Evolutionary conservation across 208 protist species (phyloP).

Genomic region (Leptomonas seymouri): DNA sequence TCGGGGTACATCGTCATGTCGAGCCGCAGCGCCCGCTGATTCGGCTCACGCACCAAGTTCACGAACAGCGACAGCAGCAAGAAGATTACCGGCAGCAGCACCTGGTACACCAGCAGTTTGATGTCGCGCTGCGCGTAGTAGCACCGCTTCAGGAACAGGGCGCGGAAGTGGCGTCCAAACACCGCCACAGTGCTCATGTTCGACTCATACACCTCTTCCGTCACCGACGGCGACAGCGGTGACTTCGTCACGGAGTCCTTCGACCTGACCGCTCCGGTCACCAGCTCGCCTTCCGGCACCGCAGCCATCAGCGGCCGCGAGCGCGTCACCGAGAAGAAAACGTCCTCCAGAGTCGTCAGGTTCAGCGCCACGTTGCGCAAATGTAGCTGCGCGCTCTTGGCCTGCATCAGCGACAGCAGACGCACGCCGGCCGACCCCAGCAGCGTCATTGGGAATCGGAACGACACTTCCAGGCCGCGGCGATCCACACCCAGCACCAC

Average conservation of each 20-base stretch:
- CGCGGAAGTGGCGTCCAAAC: conserved; percentile 72
- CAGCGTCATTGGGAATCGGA: conserved; percentile 67
- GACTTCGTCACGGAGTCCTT: conserved; percentile 1
- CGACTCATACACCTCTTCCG: conserved; percentile 28
- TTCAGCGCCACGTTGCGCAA: conserved; percentile 65
- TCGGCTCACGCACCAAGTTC: conserved; percentile 53
- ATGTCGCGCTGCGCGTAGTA: conserved; percentile 79
- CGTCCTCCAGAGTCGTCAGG: conserved; percentile 84
- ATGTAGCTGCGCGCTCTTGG: conserved; percentile 35
- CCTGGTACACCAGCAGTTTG: conserved; percentile 72
- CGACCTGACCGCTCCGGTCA: conserved; percentile 8
- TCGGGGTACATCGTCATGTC: conserved; percentile 71
- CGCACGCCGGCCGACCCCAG: conserved; percentile 41
- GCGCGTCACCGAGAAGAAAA: conserved; percentile 64
- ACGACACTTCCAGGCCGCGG: conserved; percentile 72
- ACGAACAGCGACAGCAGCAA: conserved; percentile 76
- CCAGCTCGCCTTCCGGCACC: conserved; percentile 14
- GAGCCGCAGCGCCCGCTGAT: conserved; percentile 55
- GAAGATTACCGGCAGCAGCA: conserved; percentile 77
- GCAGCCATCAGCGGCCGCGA: conserved; percentile 16
- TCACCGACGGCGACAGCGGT: background rate
- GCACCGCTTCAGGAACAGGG: conserved; percentile 75
- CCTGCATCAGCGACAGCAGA: conserved; percentile 57
- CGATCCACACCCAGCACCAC: conserved; percentile 63
- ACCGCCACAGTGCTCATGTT: conserved; percentile 17